A percentile compares a stretch with the other conserved stretches of the same genome.
These are phyloP conservation scores for Biancaea sappan DNA, from an alignment of 306 rosid genomes.

Conservation along the genomic window DNA sequence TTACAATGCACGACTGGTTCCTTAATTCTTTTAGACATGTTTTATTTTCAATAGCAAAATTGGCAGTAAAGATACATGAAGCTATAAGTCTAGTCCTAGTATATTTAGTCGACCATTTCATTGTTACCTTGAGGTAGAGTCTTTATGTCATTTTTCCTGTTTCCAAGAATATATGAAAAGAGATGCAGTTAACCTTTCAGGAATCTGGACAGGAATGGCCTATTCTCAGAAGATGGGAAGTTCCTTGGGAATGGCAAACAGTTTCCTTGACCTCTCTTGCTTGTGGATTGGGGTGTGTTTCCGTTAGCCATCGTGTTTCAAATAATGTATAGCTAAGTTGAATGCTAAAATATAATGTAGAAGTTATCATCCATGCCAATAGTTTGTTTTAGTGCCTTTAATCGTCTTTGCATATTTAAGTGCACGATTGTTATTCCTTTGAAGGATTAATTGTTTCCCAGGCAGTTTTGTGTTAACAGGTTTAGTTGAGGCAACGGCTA, in stretches of 20 bases:
- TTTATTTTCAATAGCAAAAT: too few species aligned
- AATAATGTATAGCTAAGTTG: not conserved
- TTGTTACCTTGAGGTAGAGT: not conserved
- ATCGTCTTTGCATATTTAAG: not conserved
- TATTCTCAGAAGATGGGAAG: conserved; percentile 87
- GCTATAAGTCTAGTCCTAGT: too few species aligned
- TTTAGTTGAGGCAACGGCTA: conserved; percentile 76
- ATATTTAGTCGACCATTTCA: not conserved
- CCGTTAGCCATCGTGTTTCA: conserved; percentile 18
- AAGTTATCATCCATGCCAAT: not conserved
- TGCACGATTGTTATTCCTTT: conserved; percentile 22
- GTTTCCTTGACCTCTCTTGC: conserved; percentile 82
- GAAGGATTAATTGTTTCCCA: conserved; percentile 69
- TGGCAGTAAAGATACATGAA: too few species aligned
- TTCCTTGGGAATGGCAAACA: conserved; percentile 98
- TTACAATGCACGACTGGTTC: too few species aligned
- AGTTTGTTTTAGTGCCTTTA: not conserved
- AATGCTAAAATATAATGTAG: not conserved
- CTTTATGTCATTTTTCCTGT: conserved; percentile 11
- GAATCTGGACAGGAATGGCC: conserved; percentile 60
- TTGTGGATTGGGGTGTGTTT: conserved; percentile 85
- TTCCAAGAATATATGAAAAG: conserved; percentile 11
- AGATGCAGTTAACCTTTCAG: conserved; percentile 41
- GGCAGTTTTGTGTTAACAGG: conserved; percentile 99
- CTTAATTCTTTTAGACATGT: too few species aligned